phyloP scores from a whole-genome alignment of 345 rosid species.

The Eucalyptus melliodora region DNA sequence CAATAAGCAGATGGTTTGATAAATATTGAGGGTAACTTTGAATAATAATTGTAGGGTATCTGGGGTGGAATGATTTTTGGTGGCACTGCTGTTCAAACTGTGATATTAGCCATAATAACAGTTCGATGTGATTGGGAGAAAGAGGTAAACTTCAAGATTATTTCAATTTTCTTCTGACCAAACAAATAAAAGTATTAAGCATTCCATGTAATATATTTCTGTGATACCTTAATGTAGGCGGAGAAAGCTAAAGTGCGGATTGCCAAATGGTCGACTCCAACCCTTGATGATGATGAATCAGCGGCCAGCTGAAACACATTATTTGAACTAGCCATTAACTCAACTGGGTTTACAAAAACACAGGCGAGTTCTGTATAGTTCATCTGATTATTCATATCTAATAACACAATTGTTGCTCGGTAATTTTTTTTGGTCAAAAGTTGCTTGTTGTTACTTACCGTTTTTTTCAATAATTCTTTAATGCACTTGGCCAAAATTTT shows the following conservation, averaged over 20 bases:
- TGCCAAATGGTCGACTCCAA: conserved; percentile 5
- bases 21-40: background rate
- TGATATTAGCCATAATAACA: conserved; percentile 35
- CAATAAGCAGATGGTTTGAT: background rate
- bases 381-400: background rate
- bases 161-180: background rate
- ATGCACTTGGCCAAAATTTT: background rate
- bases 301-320: background rate
- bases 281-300: background rate
- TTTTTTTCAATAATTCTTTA: background rate
- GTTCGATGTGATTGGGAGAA: conserved; percentile 38
- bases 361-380: background rate
- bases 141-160: conserved; percentile 18
- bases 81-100: conserved; percentile 28
- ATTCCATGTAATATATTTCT: background rate
- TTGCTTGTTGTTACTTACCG: background rate
- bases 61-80: conserved; percentile 67
- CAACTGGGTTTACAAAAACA: background rate
- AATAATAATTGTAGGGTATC: conserved; percentile 26
- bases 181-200: background rate
- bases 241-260: conserved; percentile 8
- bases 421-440: too few relatives aligned
- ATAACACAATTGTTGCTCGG: background rate
- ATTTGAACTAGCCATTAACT: background rate
- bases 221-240: conserved; percentile 4